Evolutionary conservation across 1,139 yeast species (phyloP), one percentile per base, ranked within the genome.

Genomic region (Lodderomyces theae): DNA sequence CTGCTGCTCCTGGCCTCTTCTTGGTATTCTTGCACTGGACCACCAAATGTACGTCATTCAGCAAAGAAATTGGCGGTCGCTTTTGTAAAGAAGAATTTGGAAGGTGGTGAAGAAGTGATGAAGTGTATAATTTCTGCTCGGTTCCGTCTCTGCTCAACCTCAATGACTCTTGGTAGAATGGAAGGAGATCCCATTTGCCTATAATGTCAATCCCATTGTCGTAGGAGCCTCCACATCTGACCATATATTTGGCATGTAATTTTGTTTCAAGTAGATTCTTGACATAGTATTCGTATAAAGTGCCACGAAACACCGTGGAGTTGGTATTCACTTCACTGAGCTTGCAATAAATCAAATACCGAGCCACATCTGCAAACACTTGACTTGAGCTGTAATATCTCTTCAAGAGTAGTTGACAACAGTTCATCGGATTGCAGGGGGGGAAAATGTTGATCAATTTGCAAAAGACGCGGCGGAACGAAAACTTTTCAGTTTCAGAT

Each of bases 121-220:
- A 18, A 3, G 6, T n/a, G 16, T 12, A 10, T 4, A 31, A 3
- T 11, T 31, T 31, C 23, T 31, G 31, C 11, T 15, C 31, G 5
- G 12, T 15, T 4, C 18, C 31, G 5, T 8, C 9, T 4, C 18
- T 28, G 10, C 15, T 28, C 18, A 28, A n/a, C 18, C 5, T 28
- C 11, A 28, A 28, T 32, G 30, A 35, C 3, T 25, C 16, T 44
- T 32, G 3, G 47, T 59, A 57, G 46, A 60, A 67, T 17, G 53
- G 55, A 2, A 50, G 38, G 21, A 81, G 54, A 43, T 78, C 67
- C 88, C 88, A 82, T 35, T 64, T 63, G 0, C 86, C 87, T 11
- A 72, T 61, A 1, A 86, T 64, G 57, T 86, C 95, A 5, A 85
- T 70, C 0, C 95, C 95, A 39, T 77, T 74, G 54, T 86, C 95